These are phyloP conservation scores for Tripterygium wilfordii DNA, from an alignment of 177 flowering plant species.

Conservation along the genomic window DNA sequence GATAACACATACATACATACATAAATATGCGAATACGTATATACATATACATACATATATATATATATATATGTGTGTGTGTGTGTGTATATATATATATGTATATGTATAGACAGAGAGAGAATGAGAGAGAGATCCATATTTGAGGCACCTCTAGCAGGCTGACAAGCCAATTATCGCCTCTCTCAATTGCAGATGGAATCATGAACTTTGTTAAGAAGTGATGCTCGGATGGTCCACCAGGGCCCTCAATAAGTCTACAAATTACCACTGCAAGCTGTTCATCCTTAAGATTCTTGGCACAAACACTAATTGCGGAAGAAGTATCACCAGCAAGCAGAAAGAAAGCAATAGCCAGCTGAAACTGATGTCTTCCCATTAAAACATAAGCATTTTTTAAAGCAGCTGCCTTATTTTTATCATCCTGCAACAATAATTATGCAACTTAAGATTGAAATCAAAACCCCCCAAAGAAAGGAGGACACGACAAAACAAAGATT, in stretches of 20 bases:
- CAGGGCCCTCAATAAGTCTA: conserved; percentile 74
- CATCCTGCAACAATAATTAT: conserved; percentile 52
- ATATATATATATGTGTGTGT: no score
- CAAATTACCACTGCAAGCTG: conserved; percentile 97
- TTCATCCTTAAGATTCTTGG: conserved; percentile 86
- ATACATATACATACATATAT: no score
- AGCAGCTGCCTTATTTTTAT: conserved; percentile 93
- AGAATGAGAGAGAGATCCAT: neutral
- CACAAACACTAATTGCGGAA: conserved; percentile 84
- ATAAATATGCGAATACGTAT: no score
- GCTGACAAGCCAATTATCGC: conserved; percentile 84
- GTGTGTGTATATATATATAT: no score
- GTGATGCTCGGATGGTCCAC: conserved; percentile 61
- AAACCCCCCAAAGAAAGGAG: no score
- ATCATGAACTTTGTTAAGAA: conserved; percentile 64
- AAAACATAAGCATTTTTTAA: conserved; percentile 96
- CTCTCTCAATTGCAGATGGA: conserved; percentile 72
- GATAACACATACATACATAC: no score
- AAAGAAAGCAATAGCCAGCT: conserved; percentile 92
- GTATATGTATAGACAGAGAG: no score
- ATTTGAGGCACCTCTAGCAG: conserved; percentile 57
- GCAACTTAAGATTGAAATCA: neutral
- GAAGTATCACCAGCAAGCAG: conserved; percentile 91
- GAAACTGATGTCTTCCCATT: conserved; percentile 93
- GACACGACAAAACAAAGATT: no score